phyloP scores from a whole-genome alignment of 495 filamentous ascomycete species.

The Monascus purpureus region DNA sequence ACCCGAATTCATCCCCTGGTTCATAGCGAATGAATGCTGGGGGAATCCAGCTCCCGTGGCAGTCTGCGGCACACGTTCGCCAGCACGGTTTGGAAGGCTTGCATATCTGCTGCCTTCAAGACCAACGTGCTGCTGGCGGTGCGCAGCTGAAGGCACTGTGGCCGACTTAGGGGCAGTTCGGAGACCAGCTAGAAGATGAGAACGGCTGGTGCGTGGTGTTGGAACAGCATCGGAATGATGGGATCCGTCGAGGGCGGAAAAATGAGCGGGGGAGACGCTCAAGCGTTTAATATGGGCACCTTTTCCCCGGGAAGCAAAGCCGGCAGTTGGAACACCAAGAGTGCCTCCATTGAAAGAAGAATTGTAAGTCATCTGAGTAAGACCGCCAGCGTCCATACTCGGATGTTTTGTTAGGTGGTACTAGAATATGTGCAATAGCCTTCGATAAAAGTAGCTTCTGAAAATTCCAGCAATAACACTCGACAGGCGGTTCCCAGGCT shows the following conservation, averaged over 20 bases:
- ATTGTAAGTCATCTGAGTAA: slow-evolving; percentile 98
- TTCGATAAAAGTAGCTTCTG: slow-evolving; percentile 7
- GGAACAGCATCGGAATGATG: slow-evolving; percentile 35
- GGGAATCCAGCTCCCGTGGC: slow-evolving; percentile 46
- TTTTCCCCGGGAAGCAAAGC: slow-evolving; percentile 71
- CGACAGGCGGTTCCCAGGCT: too few species aligned
- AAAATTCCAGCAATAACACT: too few species aligned
- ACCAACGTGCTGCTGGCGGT: slow-evolving; percentile 34
- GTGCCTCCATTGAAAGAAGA: slow-evolving; percentile 47
- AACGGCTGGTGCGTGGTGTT: slow-evolving; percentile 86
- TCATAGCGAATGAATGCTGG: slow-evolving; percentile 31
- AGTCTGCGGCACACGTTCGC: slow-evolving; percentile 45
- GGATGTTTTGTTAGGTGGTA: slow-evolving; percentile 22
- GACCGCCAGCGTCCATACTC: slow-evolving; percentile 98
- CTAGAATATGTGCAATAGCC: slow-evolving; percentile 23
- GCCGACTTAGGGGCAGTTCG: slow-evolving; percentile 87
- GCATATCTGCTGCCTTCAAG: slow-evolving; percentile 33
- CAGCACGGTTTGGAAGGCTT: slow-evolving; percentile 19
- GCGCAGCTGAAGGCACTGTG: slow-evolving; percentile 50
- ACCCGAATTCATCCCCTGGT: slow-evolving; percentile 18
- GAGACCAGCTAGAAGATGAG: slow-evolving; percentile 84
- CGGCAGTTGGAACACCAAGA: slow-evolving; percentile 59
- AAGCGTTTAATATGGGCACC: slow-evolving; percentile 77
- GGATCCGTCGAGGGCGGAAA: slow-evolving; percentile 53
- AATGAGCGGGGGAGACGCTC: slow-evolving; percentile 45